Evolutionary conservation across 2,329 filamentous ascomycete species (phyloP), one percentile per base, ranked within the genome.

Genomic region (Chrysoporthe deuterocubensis): DNA sequence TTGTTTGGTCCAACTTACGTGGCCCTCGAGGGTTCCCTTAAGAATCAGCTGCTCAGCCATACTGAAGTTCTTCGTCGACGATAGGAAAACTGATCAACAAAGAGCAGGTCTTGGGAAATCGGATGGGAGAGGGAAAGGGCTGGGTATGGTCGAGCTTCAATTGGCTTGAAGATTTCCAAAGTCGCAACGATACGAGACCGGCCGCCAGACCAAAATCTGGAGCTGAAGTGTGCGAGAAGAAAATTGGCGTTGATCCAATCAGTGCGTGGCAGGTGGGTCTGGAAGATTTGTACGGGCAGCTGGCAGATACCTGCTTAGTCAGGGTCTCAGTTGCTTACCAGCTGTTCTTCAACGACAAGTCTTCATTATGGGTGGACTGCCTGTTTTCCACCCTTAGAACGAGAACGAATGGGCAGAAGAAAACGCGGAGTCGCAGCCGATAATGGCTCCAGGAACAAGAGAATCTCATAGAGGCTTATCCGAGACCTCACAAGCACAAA

Each of bases 1-100:
- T 66, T 70, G 65, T 66, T 67, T 70, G 73, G 71, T 73, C 70
- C 48, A 76, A 89, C 87, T 81, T 87, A 89, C 87, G 91, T 98
- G 95, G 90, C 95, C 95, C 91, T 96, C 93, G 84, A 97, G 92
- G 88, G 92, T 96, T 83, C 93, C 93, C 88, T 95, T 94, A 85
- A 96, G 91, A 87, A 96, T 93, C 83, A 96, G 88, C 89, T 95
- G 92, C 89, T 96, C 92, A 88, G 92, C 90, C 92, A 96, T 96
- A 78, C 78, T 83, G 80, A 78, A 79, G 76, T 68, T 57, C 72
- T 74, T 72, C 72, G 73, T 73, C 71, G 79, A 61, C 43, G 59
- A 81, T 78, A 77, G 72, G 73, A 73, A 72, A 78, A 80, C 75
- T 75, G 62, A 65, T 70, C 68, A 70, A 70, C 68, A 70, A 70